Base-by-base conservation (phyloP, 257 asterid genomes). In the Dorcoceras hygrometricum region DNA sequence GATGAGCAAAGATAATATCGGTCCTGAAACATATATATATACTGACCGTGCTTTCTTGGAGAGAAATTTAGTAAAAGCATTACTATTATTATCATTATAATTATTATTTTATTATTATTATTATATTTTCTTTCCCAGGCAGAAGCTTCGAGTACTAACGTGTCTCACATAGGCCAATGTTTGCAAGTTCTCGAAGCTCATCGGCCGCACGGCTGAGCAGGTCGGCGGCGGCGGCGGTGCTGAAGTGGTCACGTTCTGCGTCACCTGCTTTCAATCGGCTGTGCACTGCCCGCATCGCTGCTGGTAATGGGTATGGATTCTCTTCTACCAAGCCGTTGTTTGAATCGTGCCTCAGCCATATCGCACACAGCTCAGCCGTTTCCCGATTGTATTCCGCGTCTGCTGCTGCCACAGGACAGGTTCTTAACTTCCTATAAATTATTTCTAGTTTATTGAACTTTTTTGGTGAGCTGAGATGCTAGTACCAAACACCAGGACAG, bases 351-450 rank as follows among this genome's bases (percentile, higher is more conserved):
- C 76, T 72, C 78, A 77, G 66, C 62, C 75, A 71, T 62, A 32
- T 65, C 36, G 62, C 56, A 1, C 61, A 50, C 22, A 14, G 62
- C 26, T 48, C 43, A 39, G 56, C 14, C 66, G 43, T 67, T 27
- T 20, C 72, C 36, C 89, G 92, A 71, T 66, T 79, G 56, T 86
- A 80, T 82, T 83, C 95, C 62, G 65, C 86, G 43, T 62, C 88
- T 58, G 71, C 91, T 51, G 67, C 83, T 55, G 67, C 87, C 60
- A 70, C 79, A 11, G 83, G 79, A 48, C 90, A 81, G 89, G 96
- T 73, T 69, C 31, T 26, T n/a, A 2, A 29, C 31, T 28, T 28
- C 31, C 8, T 28, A 28, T 28, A 29, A 29, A 2, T 29, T 28
- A 28, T 28, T 28, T 28, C 31, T 4, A 28, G 31, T 28, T 28